Evolutionary conservation across 2,329 filamentous ascomycete genomes (phyloP).

Genomic region (Neofusicoccum kwambonambiense): DNA sequence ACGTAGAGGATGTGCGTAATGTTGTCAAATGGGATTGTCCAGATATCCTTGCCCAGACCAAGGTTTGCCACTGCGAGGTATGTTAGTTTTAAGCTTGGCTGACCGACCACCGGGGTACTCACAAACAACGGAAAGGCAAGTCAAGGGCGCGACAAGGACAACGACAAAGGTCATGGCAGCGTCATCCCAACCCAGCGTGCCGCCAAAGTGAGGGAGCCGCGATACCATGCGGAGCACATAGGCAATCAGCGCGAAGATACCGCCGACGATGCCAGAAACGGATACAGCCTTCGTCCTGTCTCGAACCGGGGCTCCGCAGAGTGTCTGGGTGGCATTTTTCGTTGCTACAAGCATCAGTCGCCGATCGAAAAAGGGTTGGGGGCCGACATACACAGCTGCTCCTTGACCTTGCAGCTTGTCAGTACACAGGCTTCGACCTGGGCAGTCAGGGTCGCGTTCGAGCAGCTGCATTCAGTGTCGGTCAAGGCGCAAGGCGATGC

Average conservation of each 20-base stretch:
- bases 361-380: background rate
- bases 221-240: conserved; percentile 37
- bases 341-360: conserved; percentile 28
- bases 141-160: conserved; percentile 29
- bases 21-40: conserved; percentile 45
- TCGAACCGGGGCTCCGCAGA: conserved; percentile 36
- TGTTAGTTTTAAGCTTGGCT: background rate
- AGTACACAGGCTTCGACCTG: conserved; percentile 26
- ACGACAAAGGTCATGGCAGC: conserved; percentile 39
- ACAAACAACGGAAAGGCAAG: conserved; percentile 23
- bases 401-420: conserved; percentile 25
- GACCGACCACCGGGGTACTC: background rate
- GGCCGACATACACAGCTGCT: conserved; percentile 27
- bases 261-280: conserved; percentile 32
- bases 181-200: conserved; percentile 41
- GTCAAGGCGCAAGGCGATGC: conserved; percentile 27
- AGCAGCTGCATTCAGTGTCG: conserved; percentile 27
- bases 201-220: conserved; percentile 35
- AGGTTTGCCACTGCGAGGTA: conserved; percentile 27
- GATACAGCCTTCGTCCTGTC: conserved; percentile 37
- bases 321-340: conserved; percentile 40
- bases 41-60: conserved; percentile 53
- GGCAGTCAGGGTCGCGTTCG: conserved; percentile 23
- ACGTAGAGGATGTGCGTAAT: conserved; percentile 46
- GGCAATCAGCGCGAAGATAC: conserved; percentile 34